A percentile compares a stretch with the other conserved stretches of the same genome.
These are phyloP conservation scores for Karstenula rhodostoma DNA, from an alignment of 2,329 filamentous ascomycete genomes.

Conservation along the genomic window DNA sequence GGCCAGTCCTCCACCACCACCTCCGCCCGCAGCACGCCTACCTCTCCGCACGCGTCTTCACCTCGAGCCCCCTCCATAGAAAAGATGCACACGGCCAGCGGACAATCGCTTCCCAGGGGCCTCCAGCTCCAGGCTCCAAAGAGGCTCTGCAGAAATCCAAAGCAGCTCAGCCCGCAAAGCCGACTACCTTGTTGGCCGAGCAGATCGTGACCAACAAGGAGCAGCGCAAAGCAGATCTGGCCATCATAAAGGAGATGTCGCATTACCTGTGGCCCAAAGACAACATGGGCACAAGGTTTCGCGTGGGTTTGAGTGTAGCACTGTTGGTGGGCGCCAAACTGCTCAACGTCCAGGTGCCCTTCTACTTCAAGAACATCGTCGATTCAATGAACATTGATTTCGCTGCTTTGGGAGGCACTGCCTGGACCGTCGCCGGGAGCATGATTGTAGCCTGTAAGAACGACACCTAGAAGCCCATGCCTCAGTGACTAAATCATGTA, in stretches of 20 bases:
- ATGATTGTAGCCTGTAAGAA: conserved; percentile 84
- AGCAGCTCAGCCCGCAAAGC: conserved; percentile 37
- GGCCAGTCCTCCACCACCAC: conserved; percentile 33
- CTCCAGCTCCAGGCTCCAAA: conserved; percentile 28
- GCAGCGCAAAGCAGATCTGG: conserved; percentile 97
- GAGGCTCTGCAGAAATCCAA: conserved; percentile 27
- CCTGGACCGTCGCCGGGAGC: conserved; percentile 85
- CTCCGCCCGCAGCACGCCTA: conserved; percentile 11
- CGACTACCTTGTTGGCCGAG: conserved; percentile 69
- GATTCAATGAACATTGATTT: conserved; percentile 98
- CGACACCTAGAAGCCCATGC: background rate
- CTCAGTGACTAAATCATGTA: conserved; percentile 39
- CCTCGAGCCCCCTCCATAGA: conserved; percentile 53
- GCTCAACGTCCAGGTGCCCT: conserved; percentile 95
- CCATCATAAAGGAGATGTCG: conserved; percentile 98
- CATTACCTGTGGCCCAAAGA: conserved; percentile 96
- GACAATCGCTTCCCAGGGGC: conserved; percentile 12
- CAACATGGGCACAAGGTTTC: conserved; percentile 79
- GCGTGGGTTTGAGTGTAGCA: conserved; percentile 84
- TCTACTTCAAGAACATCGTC: conserved; percentile 98
- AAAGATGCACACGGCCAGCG: conserved; percentile 52
- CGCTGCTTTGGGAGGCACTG: conserved; percentile 83
- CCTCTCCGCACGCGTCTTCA: conserved; percentile 51
- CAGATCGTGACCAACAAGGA: conserved; percentile 76
- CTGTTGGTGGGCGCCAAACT: conserved; percentile 89